Conservation (phyloP, 257 asterid genomes). For the Ehretia macrophylla region DNA sequence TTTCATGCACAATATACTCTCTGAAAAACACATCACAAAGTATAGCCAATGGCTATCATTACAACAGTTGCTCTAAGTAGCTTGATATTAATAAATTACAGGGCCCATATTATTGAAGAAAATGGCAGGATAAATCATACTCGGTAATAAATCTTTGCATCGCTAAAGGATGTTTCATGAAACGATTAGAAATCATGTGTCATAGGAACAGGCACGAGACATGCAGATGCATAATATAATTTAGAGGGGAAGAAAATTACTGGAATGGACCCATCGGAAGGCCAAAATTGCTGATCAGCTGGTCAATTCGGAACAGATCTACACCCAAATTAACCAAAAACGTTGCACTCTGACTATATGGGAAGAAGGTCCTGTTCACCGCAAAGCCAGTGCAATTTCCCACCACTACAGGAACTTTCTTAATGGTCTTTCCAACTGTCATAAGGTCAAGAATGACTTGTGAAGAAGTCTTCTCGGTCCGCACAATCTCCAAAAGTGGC, state of each 20-base stretch:
- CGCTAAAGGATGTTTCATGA: not conserved
- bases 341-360: slow-evolving; percentile 78
- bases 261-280: slow-evolving; percentile 98
- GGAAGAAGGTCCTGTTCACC: slow-evolving; percentile 93
- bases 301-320: slow-evolving; percentile 90
- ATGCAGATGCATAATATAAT: not conserved
- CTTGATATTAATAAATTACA: too few species aligned
- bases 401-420: slow-evolving; percentile 95
- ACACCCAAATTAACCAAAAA: slow-evolving; percentile 81
- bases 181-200: not conserved
- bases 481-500: slow-evolving; percentile 93
- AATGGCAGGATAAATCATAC: not conserved
- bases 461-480: slow-evolving; percentile 86
- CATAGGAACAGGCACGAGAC: not conserved
- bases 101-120: not conserved
- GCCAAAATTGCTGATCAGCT: slow-evolving; percentile 70
- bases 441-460: slow-evolving; percentile 90
- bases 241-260: slow-evolving; percentile 51
- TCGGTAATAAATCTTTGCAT: not conserved
- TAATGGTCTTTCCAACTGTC: slow-evolving; percentile 82
- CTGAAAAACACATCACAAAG: not conserved
- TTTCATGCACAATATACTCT: not conserved
- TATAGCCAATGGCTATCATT: not conserved
- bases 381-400: slow-evolving; percentile 99
- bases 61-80: not conserved